Base-by-base conservation (phyloP, 306 rosid species). In the Citrullus mucosospermus region DNA sequence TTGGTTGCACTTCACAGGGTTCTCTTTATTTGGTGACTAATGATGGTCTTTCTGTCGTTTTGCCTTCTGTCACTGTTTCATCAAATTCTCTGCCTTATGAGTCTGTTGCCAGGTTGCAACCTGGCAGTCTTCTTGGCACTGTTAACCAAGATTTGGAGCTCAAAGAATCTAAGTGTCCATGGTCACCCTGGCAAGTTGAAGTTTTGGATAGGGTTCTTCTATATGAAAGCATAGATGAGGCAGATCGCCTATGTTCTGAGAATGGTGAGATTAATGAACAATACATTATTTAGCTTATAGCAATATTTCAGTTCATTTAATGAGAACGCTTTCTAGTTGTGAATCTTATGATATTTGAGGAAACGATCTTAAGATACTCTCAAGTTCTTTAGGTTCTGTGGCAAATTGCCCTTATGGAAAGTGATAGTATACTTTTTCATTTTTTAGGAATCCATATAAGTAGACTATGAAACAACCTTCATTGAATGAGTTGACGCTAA, bases 1-100 rank as follows among this genome's bases (percentile, higher is more conserved):
- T 94, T 81, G 96, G 97, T 75, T 94, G 95, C 88, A 80, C 87
- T 72, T 92, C 91, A 78, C 94, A 86, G 78, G 98, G 97, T 53
- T 87, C 84, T 78, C 84, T 92, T 60, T 92, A 94, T 85, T 81
- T 94, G 82, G 97, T 94, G 65, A 90, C 96, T 81, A 92, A 88
- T 73, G 80, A 75, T 70, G 96, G 96, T 78, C 88, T 94, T 80
- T 92, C 90, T 7, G 95, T 92, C 80, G 86, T 90, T 84, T 80
- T 90, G 78, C 96, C 98, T 59, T 92, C 98, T 74, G 14, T 92
- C 77, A 83, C 96, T 78, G 76, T 86, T 78, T 84, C 89, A 32
- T 79, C 91, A 48, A 89, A 83, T 85, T 86, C 90, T 67, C 85
- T 90, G 80, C 93, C 96, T 60, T 75, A 86, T 80, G 94, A 89